Evolutionary conservation across 2,329 filamentous ascomycete species (phyloP).

Genomic region (Neopestalotiopsis clavispora): DNA sequence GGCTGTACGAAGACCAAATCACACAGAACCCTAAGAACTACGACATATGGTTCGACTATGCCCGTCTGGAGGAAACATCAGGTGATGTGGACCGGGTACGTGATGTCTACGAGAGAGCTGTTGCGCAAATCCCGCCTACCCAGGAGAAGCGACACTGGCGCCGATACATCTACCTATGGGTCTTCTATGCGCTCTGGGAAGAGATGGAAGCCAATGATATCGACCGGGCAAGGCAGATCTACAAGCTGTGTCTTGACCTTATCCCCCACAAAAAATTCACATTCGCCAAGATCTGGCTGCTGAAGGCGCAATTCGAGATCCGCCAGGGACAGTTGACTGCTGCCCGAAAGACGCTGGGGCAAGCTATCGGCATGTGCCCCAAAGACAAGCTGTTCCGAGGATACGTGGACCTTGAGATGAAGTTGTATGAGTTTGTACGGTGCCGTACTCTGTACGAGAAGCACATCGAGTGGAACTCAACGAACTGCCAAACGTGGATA

Average conservation of each 20-base stretch:
- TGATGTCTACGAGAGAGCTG: slow-evolving; percentile 93
- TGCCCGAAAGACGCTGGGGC: slow-evolving; percentile 87
- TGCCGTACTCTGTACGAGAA: slow-evolving; percentile 94
- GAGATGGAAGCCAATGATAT: slow-evolving; percentile 83
- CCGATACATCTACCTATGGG: slow-evolving; percentile 95
- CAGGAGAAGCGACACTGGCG: slow-evolving; percentile 98
- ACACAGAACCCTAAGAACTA: slow-evolving; percentile 97
- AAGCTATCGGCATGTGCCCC: slow-evolving; percentile 90
- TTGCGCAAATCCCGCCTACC: slow-evolving; percentile 92
- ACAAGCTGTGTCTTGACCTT: slow-evolving; percentile 83
- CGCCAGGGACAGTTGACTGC: slow-evolving; percentile 80
- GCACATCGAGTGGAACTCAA: slow-evolving; percentile 88
- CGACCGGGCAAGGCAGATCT: slow-evolving; percentile 84
- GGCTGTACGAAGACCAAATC: slow-evolving; percentile 92
- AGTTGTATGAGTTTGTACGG: slow-evolving; percentile 90
- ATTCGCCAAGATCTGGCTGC: slow-evolving; percentile 94
- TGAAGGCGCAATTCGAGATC: slow-evolving; percentile 92
- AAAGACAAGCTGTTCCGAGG: slow-evolving; percentile 95
- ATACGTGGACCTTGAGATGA: slow-evolving; percentile 91
- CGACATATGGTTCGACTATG: slow-evolving; percentile 96
- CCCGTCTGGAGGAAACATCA: slow-evolving; percentile 83
- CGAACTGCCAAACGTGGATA: slow-evolving; percentile 95
- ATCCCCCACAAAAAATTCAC: slow-evolving; percentile 97
- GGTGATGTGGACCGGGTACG: slow-evolving; percentile 83
- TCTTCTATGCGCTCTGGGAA: slow-evolving; percentile 96